phyloP scores from a whole-genome alignment of 495 filamentous ascomycete genomes.

The Margaritispora aquatica region DNA sequence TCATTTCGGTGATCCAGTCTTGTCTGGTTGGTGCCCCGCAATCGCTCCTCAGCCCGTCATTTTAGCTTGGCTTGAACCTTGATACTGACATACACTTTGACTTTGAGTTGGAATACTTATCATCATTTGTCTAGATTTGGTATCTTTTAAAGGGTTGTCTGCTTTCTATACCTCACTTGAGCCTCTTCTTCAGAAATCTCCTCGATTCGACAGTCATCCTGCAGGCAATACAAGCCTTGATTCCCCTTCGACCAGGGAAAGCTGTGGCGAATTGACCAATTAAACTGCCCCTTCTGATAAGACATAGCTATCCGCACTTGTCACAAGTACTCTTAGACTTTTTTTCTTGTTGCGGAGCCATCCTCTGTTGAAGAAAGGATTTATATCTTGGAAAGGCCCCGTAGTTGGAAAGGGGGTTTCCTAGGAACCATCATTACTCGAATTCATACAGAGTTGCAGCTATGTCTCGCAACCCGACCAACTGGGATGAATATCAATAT shows the following conservation, averaged over 20 bases:
- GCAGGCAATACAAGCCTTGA: neutral
- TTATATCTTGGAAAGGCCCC: neutral
- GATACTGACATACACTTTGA: neutral
- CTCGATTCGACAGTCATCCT: neutral
- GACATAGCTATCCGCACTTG: neutral
- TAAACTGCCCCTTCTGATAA: constrained; percentile 1
- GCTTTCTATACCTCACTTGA: neutral
- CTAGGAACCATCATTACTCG: neutral
- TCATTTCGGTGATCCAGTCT: neutral
- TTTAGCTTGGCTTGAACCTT: neutral
- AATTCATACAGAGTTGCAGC: neutral
- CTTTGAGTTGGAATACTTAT: neutral
- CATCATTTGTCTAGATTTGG: neutral
- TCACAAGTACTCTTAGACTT: neutral
- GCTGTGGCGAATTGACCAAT: constrained; percentile 15
- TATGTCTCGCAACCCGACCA: constrained; percentile 35
- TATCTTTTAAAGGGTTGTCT: neutral
- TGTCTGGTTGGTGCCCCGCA: neutral
- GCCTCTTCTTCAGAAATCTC: neutral
- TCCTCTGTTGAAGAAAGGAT: neutral
- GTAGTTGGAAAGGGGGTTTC: neutral
- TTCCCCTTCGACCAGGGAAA: neutral
- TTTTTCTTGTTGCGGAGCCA: neutral
- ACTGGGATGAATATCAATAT: constrained; percentile 45
- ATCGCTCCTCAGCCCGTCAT: neutral